Evolutionary conservation across 2,329 filamentous ascomycete genomes (phyloP), one percentile per base, ranked within the genome.

Genomic region (Xylaria sp.): DNA sequence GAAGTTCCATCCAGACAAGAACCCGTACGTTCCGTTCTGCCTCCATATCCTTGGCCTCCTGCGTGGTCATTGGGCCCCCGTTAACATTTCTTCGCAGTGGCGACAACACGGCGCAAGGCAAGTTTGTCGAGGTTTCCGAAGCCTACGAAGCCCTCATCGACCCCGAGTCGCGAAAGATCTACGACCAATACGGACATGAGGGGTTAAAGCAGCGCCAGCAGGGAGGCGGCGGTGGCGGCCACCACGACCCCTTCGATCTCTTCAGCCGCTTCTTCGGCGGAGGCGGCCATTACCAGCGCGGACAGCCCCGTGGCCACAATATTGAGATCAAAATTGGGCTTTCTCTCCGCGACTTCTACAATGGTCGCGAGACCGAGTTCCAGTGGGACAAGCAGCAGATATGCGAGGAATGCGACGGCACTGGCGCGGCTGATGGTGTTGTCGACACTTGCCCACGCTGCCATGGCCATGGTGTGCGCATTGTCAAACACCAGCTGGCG

Each of bases 201-300:
- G 96, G 94, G 27, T 85, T 98, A 59, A 89, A 96, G 77, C 91
- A 96, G 78, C 93, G 93, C 76, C 89, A 92, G 75, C 91, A 93
- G 54, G 88, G 89, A 54, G 88, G 89, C 42, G 88, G 88, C 58
- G 86, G 87, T 9, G 86, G 85, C 51, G 82, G 82, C 36, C 85
- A 88, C 67, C 91, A 95, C 79, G 94, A 99, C 78, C 94, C 96
- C 21, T 98, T 98, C 78, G 96, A 99, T 80, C 85, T 99, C 50
- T 99, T 99, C 85, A 94, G 90, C 63, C 92, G 93, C 73, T 98
- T 99, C 88, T 99, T 99, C 78, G 96, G 96, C 71, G 95, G 95
- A 24, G 91, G 88, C 53, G 94, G 94, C 9, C 93, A 96, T 81
- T 97, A 91, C 74, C 89, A 90, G 57, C 84, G 86, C 5, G 91